A percentile compares a stretch with the other conserved stretches of the same genome.
Conservation (phyloP, 495 filamentous ascomycete species). For the Podospora sp. region DNA sequence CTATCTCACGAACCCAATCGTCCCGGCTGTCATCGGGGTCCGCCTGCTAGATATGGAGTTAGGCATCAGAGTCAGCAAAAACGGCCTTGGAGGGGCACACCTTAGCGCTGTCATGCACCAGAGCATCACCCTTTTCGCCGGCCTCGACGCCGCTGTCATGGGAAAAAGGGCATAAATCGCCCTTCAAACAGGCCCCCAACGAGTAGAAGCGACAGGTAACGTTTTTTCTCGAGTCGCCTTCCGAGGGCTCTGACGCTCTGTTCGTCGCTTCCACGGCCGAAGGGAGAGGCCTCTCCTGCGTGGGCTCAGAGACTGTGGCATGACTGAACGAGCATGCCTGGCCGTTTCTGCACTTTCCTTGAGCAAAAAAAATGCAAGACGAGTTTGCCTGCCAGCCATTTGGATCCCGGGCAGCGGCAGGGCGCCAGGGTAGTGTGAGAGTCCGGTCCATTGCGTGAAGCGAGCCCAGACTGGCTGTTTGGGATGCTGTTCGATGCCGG, state of each 20-base stretch:
- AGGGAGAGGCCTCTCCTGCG: neutral
- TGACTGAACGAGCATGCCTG: slow-evolving; percentile 1
- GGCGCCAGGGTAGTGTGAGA: slow-evolving; percentile 2
- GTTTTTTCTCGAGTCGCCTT: neutral
- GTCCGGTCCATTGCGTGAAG: neutral
- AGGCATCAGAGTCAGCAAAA: neutral
- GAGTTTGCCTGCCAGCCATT: neutral
- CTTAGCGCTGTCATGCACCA: neutral
- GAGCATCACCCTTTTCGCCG: neutral
- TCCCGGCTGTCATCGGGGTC: slow-evolving; percentile 19
- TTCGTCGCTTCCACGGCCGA: neutral
- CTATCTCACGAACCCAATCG: slow-evolving; percentile 26
- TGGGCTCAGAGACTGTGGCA: neutral
- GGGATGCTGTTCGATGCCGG: neutral
- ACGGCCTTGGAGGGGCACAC: neutral
- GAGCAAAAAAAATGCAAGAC: slow-evolving; percentile 9
- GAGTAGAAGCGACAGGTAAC: slow-evolving; percentile 4
- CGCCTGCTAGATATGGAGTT: neutral
- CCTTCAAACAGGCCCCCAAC: slow-evolving; percentile 5
- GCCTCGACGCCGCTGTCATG: neutral
- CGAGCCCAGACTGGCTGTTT: neutral
- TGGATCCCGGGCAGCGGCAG: neutral
- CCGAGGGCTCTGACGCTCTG: neutral
- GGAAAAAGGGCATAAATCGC: neutral
- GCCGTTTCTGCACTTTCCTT: neutral